Conservation (phyloP, 2,329 filamentous ascomycete genomes). For the Seiridium unicorne region DNA sequence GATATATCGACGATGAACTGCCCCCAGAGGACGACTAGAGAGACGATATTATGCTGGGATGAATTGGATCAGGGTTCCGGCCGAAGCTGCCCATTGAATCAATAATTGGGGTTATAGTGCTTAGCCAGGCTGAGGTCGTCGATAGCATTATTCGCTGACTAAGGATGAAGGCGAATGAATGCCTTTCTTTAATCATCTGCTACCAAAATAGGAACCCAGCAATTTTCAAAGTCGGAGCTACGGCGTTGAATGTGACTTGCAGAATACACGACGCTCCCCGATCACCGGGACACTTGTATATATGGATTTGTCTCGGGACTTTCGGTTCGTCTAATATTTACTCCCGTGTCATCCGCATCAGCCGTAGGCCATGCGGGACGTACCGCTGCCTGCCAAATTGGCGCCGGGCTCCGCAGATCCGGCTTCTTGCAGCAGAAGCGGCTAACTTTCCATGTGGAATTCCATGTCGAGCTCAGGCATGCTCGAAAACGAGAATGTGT, state of each 20-base stretch:
- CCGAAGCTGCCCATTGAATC: background rate
- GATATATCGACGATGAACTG: slow-evolving; percentile 97
- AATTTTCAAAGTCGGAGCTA: too few relatives aligned
- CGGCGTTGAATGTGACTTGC: too few relatives aligned
- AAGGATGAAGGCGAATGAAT: too few relatives aligned
- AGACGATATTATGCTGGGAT: slow-evolving; percentile 19
- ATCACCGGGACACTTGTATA: too few relatives aligned
- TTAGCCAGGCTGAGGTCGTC: background rate
- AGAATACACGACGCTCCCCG: too few relatives aligned
- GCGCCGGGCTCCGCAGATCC: background rate
- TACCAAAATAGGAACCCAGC: too few relatives aligned
- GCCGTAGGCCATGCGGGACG: background rate
- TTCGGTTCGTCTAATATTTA: background rate
- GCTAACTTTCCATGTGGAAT: background rate
- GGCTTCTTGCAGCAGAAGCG: background rate
- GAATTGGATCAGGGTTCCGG: background rate
- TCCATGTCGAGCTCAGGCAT: background rate
- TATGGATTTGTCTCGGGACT: too few relatives aligned
- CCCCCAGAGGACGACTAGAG: slow-evolving; percentile 88
- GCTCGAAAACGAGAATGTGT: background rate
- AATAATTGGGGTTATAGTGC: background rate
- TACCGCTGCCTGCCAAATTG: slow-evolving; percentile 2
- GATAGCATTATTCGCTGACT: too few relatives aligned
- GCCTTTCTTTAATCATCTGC: too few relatives aligned
- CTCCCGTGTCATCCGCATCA: background rate